Evolutionary conservation across 192 early-diverging fungal species (phyloP).

Genomic region (Rhizoclosmatium globosum): DNA sequence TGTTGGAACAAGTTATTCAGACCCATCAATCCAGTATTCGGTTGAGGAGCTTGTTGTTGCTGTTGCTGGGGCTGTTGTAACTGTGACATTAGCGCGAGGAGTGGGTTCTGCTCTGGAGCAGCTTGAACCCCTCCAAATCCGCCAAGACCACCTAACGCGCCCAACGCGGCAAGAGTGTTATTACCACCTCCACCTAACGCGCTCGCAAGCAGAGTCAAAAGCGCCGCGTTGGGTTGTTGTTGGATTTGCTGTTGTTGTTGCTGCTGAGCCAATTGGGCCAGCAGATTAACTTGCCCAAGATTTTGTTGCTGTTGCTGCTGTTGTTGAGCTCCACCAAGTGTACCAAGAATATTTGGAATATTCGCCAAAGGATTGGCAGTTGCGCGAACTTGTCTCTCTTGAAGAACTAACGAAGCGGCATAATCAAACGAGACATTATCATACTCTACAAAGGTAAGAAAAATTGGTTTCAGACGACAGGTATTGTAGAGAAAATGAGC

Average conservation of each 20-base stretch:
- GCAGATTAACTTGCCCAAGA: conserved; percentile 7
- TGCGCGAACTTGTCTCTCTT: conserved; percentile 43
- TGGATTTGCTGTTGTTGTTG: conserved; percentile 20
- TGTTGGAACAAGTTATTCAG: conserved; percentile 31
- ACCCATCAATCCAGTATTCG: conserved; percentile 23
- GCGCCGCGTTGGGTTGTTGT: conserved; percentile 24
- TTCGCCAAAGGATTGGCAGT: conserved; percentile 29
- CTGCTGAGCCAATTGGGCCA: conserved; percentile 22
- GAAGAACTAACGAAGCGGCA: conserved; percentile 45
- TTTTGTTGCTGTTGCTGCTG: conserved; percentile 46
- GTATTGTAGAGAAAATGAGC: background rate
- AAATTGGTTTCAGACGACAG: background rate
- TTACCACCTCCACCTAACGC: conserved; percentile 27
- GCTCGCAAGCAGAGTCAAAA: conserved; percentile 32
- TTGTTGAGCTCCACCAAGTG: conserved; percentile 23
- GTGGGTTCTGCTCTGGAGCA: background rate
- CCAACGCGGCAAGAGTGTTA: background rate
- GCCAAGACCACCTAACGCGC: conserved; percentile 32
- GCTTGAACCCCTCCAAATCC: conserved; percentile 13
- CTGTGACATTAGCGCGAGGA: conserved; percentile 28
- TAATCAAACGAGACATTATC: conserved; percentile 48
- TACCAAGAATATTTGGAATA: conserved; percentile 8
- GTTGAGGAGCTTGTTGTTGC: conserved; percentile 1
- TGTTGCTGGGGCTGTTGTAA: conserved; percentile 3
- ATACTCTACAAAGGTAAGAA: conserved; percentile 44